Evolutionary conservation across 2,329 filamentous ascomycete genomes (phyloP), one percentile per base, ranked within the genome.

Genomic region (Blastomyces emzantsi): DNA sequence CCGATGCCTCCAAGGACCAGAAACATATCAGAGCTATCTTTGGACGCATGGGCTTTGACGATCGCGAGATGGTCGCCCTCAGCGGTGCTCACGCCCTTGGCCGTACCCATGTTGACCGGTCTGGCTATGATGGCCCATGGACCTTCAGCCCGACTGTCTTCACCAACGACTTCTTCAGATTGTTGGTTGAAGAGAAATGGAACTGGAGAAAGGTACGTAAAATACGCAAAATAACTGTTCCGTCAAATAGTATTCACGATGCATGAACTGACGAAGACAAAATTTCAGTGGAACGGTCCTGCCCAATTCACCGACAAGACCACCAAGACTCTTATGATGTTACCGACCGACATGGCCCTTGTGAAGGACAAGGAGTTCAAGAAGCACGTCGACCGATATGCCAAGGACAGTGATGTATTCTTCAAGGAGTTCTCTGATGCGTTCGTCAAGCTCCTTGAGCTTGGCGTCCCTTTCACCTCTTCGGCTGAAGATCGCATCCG

Each of bases 41-140:
- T 79, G 85, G 87, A 77, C 91, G 93, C 75, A 97, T 97, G 93
- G 93, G 93, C 69, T 97, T 97, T 84, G 89, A 94, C 77, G 93
- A 99, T 80, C 90, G 90, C 73, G 92, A 97, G 79, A 97, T 97
- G 74, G 93, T 97, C 56, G 94, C 93, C 39, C 85, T 97, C 62
- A 83, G 83, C 30, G 92, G 92, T 69, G 92, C 89, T 59, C 92
- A 96, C 80, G 89, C 90, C 62, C 85, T 96, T 47, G 92, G 92
- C 67, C 90, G 92, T 69, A 95, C 90, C 81, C 94, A 97, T 83
- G 82, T 87, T 9, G 89, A 94, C 78, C 90, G 93, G 74, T 91
- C 87, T 67, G 93, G 93, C 67, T 97, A 86, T 77, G 85, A 89
- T 1, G 94, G 94, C 1, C 91, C 92, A 62, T 96, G 92, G 92